Evolutionary conservation across 202 grass and related monocot genomes (phyloP), one percentile per base, ranked within the genome.

Genomic region (Elaeis oleifera): DNA sequence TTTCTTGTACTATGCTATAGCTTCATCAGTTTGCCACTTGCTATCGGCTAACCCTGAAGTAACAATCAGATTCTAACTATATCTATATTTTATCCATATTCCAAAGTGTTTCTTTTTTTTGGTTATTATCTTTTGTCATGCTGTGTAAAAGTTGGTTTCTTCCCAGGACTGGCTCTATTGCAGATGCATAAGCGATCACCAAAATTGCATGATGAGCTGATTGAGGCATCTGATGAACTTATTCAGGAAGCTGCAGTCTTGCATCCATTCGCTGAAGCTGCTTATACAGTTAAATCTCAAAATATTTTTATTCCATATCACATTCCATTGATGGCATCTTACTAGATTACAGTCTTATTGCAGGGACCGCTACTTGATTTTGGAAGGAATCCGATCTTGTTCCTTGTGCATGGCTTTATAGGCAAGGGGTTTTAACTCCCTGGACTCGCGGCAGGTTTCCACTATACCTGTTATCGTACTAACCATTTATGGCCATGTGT

Each of bases 341-440:
- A 78, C 20, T 58, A 60, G 56, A 60, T 63, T 60, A 69, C 51
- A 13, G 44, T 83, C 26, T 77, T 62, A 73, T 68, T 83, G 17
- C 74, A 96, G 92, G 92, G 92, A 27, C 92, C 87, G 39, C 74
- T 96, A 61, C 87, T 96, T 83, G 92, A 96, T 89, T 49, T 96
- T 57, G 92, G 92, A 83, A 83, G 92, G 79, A 96, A 96, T 48
- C 91, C 87, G 44, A 79, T 96, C 75, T 83, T 96, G 71, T 96
- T 83, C 92, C 92, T 20, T 96, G 92, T 69, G 84, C 87, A 72
- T 96, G 92, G 92, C 53, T 96, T 72, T 89, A 96, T 74, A 82
- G 92, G 79, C 92, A 96, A 86, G 92, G 92, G 29, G 69, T 79
- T 78, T 83, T 96, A 63, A 89, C 84, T 77, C 92, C 92, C 13